Evolutionary conservation across 257 asterid genomes (phyloP).

Genomic region (Nicotiana knightiana): DNA sequence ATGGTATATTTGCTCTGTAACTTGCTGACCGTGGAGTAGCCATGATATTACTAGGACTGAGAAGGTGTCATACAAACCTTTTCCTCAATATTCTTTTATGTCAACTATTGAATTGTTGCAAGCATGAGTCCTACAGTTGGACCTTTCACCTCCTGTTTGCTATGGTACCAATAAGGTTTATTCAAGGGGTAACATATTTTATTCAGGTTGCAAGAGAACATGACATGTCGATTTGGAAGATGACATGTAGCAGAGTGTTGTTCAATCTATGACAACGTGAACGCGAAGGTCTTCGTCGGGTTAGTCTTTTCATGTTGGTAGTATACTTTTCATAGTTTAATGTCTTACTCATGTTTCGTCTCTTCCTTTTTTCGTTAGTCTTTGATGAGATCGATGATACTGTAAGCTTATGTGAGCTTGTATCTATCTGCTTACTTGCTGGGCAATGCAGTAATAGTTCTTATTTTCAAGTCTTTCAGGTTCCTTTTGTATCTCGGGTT

Average conservation of each 20-base stretch:
- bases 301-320: background rate
- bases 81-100: background rate
- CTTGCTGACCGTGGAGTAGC: conserved; percentile 85
- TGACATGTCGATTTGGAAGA: conserved; percentile 82
- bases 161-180: background rate
- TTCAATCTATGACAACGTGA: conserved; percentile 76
- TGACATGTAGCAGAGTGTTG: conserved; percentile 74
- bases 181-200: background rate
- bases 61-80: conserved; percentile 27
- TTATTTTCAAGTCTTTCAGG: background rate
- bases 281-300: conserved; percentile 88
- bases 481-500: background rate
- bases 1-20: conserved; percentile 82
- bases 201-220: conserved; percentile 71
- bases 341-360: background rate
- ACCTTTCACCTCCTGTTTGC: background rate
- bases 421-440: background rate
- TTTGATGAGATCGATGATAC: conserved; percentile 28
- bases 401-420: background rate
- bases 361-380: background rate
- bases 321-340: background rate
- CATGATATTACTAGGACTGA: conserved; percentile 82
- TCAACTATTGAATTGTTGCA: background rate
- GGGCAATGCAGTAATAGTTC: background rate
- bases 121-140: background rate